phyloP scores from a whole-genome alignment of 257 asterid species.

The Ilex aquifolium region DNA sequence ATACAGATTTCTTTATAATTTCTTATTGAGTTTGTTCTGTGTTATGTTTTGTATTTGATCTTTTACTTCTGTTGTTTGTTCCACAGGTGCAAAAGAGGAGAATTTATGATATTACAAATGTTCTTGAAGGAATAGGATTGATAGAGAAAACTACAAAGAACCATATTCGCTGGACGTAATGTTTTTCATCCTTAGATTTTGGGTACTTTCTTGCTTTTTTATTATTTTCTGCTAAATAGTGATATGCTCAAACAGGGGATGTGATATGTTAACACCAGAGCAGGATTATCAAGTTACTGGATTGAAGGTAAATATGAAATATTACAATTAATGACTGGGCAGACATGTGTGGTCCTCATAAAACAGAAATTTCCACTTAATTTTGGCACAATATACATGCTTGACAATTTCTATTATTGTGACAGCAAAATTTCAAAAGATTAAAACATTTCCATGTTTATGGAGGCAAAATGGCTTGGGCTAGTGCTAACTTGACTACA shows the following conservation, averaged over 20 bases:
- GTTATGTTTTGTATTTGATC: background rate
- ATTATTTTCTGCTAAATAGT: conserved; percentile 19
- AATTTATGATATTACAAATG: conserved; percentile 85
- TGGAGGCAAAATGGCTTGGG: too few relatives aligned
- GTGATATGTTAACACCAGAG: conserved; percentile 29
- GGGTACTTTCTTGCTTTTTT: conserved; percentile 6
- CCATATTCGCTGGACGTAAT: conserved; percentile 72
- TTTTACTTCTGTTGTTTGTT: background rate
- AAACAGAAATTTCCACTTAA: too few relatives aligned
- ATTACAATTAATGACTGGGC: conserved; percentile 4
- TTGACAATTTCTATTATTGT: too few relatives aligned
- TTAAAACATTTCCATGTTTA: too few relatives aligned
- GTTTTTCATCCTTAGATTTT: conserved; percentile 8
- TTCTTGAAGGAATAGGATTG: conserved; percentile 80
- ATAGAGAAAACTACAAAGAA: conserved; percentile 73
- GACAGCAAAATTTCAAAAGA: too few relatives aligned
- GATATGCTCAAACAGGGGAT: conserved; percentile 42
- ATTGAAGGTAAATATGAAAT: conserved; percentile 46
- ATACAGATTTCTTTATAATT: background rate
- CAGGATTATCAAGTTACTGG: conserved; percentile 28
- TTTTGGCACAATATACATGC: too few relatives aligned
- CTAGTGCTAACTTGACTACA: too few relatives aligned
- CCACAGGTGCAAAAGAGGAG: conserved; percentile 85
- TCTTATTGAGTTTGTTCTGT: background rate
- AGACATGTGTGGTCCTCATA: too few relatives aligned